Evolutionary conservation across 2,329 filamentous ascomycete species (phyloP), one percentile per base, ranked within the genome.

Genomic region (Claviceps monticola): DNA sequence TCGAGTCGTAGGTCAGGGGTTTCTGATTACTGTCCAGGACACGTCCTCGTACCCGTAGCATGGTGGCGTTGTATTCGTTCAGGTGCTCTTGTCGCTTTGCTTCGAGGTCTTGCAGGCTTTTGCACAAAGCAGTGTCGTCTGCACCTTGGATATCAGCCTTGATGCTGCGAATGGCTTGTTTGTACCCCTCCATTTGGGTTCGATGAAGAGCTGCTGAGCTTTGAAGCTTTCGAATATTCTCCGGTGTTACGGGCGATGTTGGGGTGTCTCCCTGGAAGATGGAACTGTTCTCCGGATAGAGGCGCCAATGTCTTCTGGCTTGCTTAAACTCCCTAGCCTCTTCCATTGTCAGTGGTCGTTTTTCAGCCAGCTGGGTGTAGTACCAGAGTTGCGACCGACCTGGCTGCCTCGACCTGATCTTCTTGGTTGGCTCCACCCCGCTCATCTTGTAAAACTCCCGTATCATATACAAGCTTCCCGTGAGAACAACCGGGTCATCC

Each of bases 391-490:
- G 66, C 11, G 63, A 51, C 23, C 58, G 59, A 37, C 65, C 66
- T 8, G 67, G 66, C 41, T 61, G 59, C 53, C 61, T 60, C 19
- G 61, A 66, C 41, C 61, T 61, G 34, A 59, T 56, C 50, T 63
- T 59, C 45, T 60, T 57, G 44, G 51, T 58, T 34, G 60, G 61
- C 26, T 58, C 55, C 36, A 69, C 58, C 14, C 63, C 61, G 8
- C 63, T 55, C 16, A 65, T 57, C 9, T 52, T 56, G 53, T 64
- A 66, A 14, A 70, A 54, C 46, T 70, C 66, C 13, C 66, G 61
- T 29, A 69, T 61, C 39, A 71, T 59, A 51, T 71, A 71, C 29
- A 71, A 61, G 54, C 69, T 71, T 9, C 69, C 69, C 0, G 69
- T 70, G 23, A 70, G 61, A 16, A 71, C 61, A 17, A 71, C 54